phyloP scores from a whole-genome alignment of 768 basidiomycete genomes.

The Tricholoma terreum region DNA sequence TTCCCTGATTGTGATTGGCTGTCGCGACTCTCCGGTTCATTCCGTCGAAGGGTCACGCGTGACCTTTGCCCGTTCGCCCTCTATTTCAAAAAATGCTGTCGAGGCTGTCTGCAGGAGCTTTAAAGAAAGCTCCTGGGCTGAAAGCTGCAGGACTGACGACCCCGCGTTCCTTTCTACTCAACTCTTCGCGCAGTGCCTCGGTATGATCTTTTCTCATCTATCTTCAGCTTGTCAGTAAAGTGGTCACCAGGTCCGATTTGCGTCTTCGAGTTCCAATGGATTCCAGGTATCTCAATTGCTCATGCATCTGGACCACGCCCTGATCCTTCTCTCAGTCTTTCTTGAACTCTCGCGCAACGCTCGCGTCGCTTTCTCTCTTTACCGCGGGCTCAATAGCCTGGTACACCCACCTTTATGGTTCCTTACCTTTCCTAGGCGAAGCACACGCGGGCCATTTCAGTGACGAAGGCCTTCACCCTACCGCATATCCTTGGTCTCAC shows the following conservation, averaged over 20 bases:
- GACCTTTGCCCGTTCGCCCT: slow-evolving; percentile 41
- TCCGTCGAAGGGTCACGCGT: slow-evolving; percentile 46
- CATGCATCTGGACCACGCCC: not conserved
- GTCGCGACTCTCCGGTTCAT: slow-evolving; percentile 43
- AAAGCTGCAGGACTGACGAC: slow-evolving; percentile 47
- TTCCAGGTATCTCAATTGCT: slow-evolving; percentile 51
- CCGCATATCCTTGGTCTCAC: slow-evolving; percentile 88
- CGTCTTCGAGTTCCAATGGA: slow-evolving; percentile 58
- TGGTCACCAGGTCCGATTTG: slow-evolving; percentile 60
- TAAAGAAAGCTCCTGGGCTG: slow-evolving; percentile 54
- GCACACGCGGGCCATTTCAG: slow-evolving; percentile 90
- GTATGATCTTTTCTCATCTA: slow-evolving; percentile 35
- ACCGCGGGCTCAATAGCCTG: slow-evolving; percentile 90
- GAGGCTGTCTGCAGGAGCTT: slow-evolving; percentile 74
- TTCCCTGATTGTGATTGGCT: slow-evolving; percentile 33
- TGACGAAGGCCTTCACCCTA: slow-evolving; percentile 92
- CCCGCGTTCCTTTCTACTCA: slow-evolving; percentile 41
- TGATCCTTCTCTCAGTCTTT: slow-evolving; percentile 45
- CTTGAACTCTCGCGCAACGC: slow-evolving; percentile 66
- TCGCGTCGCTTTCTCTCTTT: slow-evolving; percentile 71
- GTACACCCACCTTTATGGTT: slow-evolving; percentile 95
- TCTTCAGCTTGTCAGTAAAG: slow-evolving; percentile 19
- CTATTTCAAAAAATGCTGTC: slow-evolving; percentile 67
- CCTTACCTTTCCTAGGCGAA: slow-evolving; percentile 84
- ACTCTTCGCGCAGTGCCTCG: slow-evolving; percentile 45